Conservation (phyloP, 106 monocot species). For the Gastrodia elata region DNA sequence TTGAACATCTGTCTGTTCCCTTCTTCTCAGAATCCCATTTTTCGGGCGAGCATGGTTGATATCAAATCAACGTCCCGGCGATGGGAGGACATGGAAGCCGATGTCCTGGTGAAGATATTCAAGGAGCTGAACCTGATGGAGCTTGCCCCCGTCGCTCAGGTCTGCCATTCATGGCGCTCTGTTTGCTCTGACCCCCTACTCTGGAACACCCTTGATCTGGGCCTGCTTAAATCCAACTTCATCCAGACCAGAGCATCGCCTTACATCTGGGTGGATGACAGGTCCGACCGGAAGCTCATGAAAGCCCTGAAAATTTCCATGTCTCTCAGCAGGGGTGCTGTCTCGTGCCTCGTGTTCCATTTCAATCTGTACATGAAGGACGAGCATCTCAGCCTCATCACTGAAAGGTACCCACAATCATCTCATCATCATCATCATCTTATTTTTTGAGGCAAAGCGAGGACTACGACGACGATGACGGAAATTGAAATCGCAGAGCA, state of each 20-base stretch:
- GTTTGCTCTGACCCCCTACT: slow-evolving; percentile 81
- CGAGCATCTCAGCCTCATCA: slow-evolving; percentile 65
- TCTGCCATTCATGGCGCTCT: slow-evolving; percentile 71
- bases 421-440: no score
- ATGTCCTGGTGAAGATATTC: slow-evolving; percentile 85
- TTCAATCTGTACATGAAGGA: slow-evolving; percentile 94
- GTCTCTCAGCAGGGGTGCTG: slow-evolving; percentile 60
- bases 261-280: slow-evolving; percentile 70
- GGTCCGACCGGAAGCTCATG: slow-evolving; percentile 59
- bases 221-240: slow-evolving; percentile 72
- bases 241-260: slow-evolving; percentile 80
- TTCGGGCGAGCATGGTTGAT: slow-evolving; percentile 43
- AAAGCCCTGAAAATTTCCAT: slow-evolving; percentile 56
- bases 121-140: slow-evolving; percentile 82
- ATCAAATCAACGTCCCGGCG: slow-evolving; percentile 28
- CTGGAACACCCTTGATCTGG: slow-evolving; percentile 72
- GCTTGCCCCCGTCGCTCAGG: slow-evolving; percentile 64
- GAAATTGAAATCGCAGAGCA: slow-evolving; percentile 30
- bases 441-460: no score
- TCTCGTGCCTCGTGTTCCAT: slow-evolving; percentile 69
- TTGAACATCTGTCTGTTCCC: no score
- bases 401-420: slow-evolving; percentile 50
- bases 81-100: slow-evolving; percentile 93
- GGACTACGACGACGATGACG: no score
- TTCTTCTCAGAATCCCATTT: slow-evolving; percentile 6